Base-by-base conservation (phyloP, 192 early-diverging fungal species). In the Linnemannia schmuckeri region DNA sequence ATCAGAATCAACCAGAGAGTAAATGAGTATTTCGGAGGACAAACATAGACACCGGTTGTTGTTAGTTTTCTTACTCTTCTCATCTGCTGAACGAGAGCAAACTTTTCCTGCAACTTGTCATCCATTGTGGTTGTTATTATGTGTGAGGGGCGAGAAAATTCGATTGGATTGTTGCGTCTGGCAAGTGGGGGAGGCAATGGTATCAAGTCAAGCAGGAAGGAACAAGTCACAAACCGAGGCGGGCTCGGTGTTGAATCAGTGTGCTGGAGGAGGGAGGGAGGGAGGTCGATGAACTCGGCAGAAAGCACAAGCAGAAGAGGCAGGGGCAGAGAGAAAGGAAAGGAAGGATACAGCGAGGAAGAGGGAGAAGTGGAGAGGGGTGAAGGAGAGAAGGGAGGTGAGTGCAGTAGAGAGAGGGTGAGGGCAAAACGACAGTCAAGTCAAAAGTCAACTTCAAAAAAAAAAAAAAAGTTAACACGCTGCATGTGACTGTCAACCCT, bases 41-140 rank as follows among this genome's bases (percentile, higher is more conserved):
- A 71, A 42, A 24, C 27, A 35, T 22, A 24, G 30, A 33, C n/a
- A 35, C 35, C 12, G 37, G 12, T 33, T 33, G 2, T 74, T 74
- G 22, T 35, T 4, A 22, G 18, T 52, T 52, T 38, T 10, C 73
- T 46, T 86, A 86, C 83, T 75, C 83, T 49, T 75, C 80, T 80
- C 83, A 86, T 86, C 70, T 80, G 83, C 74, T 86, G 83, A 42
- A 86, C 70, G 33, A 86, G 66, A 15, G 83, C 83, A 75, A 86
- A 86, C 54, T 86, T 86, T 63, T 86, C 83, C 40, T 86, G 83
- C 57, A 86, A 42, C 44, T 85, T 85, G 49, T 76, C 78, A 24
- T 81, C 75, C 77, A 80, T 80, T 37, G 70, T 66, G 42, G 30
- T 33, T 66, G 61, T 13, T 46, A 12, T 46, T 35, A 2, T 24